Percentiles rank a stretch among this genome's conserved stretches.
These are phyloP conservation scores for Circinella minor DNA, from an alignment of 371 early-diverging fungal genomes.

Conservation along the genomic window DNA sequence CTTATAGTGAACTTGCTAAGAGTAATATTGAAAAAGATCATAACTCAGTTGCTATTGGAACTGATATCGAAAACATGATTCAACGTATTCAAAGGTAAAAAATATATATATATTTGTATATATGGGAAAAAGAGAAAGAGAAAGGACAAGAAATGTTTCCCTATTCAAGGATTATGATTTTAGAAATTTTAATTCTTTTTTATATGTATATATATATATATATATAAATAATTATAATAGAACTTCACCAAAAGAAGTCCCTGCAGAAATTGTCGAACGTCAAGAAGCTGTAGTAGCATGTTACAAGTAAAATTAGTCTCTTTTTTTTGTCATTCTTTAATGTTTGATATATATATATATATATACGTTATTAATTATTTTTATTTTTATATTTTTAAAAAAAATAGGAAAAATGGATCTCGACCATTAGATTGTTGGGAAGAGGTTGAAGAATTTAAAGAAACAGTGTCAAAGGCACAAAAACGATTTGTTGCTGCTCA, in stretches of 20 bases:
- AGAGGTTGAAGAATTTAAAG: constrained; percentile 69
- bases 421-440: constrained; percentile 73
- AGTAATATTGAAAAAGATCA: constrained; percentile 48
- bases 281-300: constrained; percentile 53
- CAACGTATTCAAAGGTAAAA: constrained; percentile 54
- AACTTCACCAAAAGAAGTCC: constrained; percentile 43
- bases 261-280: constrained; percentile 41
- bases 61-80: constrained; percentile 54
- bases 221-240: constrained; percentile 17
- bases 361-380: neutral
- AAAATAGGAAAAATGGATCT: constrained; percentile 51
- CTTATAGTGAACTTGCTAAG: constrained; percentile 43
- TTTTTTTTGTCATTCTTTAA: neutral
- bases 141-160: neutral
- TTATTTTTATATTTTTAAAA: constrained; percentile 16
- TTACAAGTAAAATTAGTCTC: constrained; percentile 40
- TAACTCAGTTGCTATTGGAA: constrained; percentile 47
- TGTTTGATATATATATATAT: neutral
- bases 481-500: constrained; percentile 55
- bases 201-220: too few relatives aligned
- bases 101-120: too few relatives aligned
- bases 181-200: neutral
- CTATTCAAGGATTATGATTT: neutral
- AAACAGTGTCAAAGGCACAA: constrained; percentile 57
- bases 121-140: neutral